Evolutionary conservation across 805 yeast genomes (phyloP), one percentile per base, ranked within the genome.

Genomic region (Saccharomycopsis fodiens): DNA sequence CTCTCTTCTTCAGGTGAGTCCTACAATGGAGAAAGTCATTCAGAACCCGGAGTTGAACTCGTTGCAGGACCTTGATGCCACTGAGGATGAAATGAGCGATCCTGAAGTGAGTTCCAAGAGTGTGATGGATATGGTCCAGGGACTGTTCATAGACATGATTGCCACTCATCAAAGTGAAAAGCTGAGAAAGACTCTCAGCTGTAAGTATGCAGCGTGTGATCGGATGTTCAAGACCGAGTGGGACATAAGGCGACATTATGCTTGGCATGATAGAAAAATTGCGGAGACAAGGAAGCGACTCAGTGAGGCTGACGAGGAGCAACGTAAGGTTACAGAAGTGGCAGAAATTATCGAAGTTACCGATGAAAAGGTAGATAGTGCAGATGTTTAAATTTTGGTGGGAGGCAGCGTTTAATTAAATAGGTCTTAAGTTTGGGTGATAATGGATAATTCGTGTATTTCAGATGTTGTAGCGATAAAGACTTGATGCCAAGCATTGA

Each of bases 241-340:
- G 52, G 78, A 73, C 54, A 54, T 74, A 19, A 52, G 57, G 8
- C 59, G 77, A 32, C 80, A 74, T 55, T 52, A 73, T 44, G 59
- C 57, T 38, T 74, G 78, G 78, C 79, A 74, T 51, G 60, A 60
- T 17, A 19, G 55, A 52, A 32, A 21, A 16, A 4, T 32, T 32
- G 8, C 36, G 15, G 20, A 17, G 36, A 15, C 19, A 6, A 5
- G 36, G 5, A 10, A 10, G 20, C 19, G 29, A 25, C 29, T 25
- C n/a, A 25, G 29, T 25, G 29, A 25, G 29, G 6, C 10, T 6
- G 29, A 25, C 36, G 36, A 32, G 36, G n/a, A 29, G n/a, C 32
- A 29, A 29, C 32, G n/a, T 12, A n/a, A 29, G n/a, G 32, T 12
- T 12, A 29, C n/a, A 29, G 32, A 29, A 29, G 32, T 12, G 32